A percentile compares a stretch with the other conserved stretches of the same genome.
Conservation (phyloP, 148 eudicot species). For the Chenopodium album region DNA sequence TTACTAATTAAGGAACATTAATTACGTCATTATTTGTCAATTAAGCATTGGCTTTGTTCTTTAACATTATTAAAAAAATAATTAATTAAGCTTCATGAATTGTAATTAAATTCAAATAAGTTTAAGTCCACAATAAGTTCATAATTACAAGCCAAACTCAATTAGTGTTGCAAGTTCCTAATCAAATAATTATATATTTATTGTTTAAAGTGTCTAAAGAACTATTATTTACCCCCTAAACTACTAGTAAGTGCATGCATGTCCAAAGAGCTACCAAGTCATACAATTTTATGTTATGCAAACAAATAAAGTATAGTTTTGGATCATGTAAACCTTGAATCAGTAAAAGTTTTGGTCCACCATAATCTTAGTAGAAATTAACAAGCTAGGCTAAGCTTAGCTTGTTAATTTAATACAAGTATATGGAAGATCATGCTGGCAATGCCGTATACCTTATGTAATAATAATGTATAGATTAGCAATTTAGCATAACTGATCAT, state of each 20-base stretch:
- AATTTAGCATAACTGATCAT: background rate
- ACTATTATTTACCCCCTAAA: background rate
- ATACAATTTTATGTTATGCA: background rate
- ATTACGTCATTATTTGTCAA: too few relatives aligned
- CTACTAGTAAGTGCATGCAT: background rate
- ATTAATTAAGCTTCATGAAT: too few relatives aligned
- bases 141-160: too few relatives aligned
- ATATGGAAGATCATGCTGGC: background rate
- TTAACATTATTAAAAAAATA: too few relatives aligned
- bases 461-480: background rate
- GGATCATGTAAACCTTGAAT: background rate
- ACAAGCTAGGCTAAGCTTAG: background rate
- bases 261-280: too few relatives aligned
- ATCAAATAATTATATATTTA: too few relatives aligned
- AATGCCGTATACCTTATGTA: background rate
- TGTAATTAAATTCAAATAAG: too few relatives aligned
- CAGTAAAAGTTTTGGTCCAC: conserved; percentile 1
- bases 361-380: background rate
- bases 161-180: too few relatives aligned
- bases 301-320: background rate
- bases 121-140: too few relatives aligned
- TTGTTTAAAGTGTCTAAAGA: too few relatives aligned
- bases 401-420: background rate
- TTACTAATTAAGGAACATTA: too few relatives aligned
- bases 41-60: too few relatives aligned